phyloP scores from a whole-genome alignment of 805 yeast species.

The Scheffersomyces lignosus region DNA sequence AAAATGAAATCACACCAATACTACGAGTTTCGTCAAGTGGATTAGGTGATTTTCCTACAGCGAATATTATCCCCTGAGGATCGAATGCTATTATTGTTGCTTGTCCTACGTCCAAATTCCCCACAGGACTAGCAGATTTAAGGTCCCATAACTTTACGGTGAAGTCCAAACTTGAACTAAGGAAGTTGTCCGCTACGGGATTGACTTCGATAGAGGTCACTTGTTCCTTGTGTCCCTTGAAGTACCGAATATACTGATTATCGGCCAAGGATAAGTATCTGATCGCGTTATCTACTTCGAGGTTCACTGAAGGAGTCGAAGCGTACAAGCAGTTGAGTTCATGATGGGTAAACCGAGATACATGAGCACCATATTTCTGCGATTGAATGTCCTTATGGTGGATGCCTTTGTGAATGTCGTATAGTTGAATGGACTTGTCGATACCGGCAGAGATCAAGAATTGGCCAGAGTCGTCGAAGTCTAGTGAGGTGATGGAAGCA shows the following conservation, averaged over 20 bases:
- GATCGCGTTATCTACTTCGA: conserved; percentile 64
- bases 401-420: conserved; percentile 70
- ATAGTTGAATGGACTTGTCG: conserved; percentile 81
- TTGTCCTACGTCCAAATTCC: conserved; percentile 51
- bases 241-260: conserved; percentile 80
- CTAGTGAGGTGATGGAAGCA: conserved; percentile 65
- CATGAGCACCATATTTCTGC: conserved; percentile 89
- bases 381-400: conserved; percentile 69
- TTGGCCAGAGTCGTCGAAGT: conserved; percentile 83
- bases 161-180: conserved; percentile 72
- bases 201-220: conserved; percentile 73
- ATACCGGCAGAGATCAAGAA: conserved; percentile 72
- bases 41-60: conserved; percentile 43
- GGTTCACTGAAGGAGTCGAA: conserved; percentile 53
- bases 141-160: conserved; percentile 89
- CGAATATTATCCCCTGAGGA: conserved; percentile 82
- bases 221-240: conserved; percentile 79
- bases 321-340: conserved; percentile 76
- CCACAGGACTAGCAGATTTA: conserved; percentile 63
- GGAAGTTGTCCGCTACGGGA: conserved; percentile 63
- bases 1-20: conserved; percentile 45
- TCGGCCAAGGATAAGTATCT: conserved; percentile 76
- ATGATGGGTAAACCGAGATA: conserved; percentile 80
- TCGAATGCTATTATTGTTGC: conserved; percentile 70
- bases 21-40: conserved; percentile 21